Conservation (phyloP, 768 basidiomycete species). For the Trametes villosa region DNA sequence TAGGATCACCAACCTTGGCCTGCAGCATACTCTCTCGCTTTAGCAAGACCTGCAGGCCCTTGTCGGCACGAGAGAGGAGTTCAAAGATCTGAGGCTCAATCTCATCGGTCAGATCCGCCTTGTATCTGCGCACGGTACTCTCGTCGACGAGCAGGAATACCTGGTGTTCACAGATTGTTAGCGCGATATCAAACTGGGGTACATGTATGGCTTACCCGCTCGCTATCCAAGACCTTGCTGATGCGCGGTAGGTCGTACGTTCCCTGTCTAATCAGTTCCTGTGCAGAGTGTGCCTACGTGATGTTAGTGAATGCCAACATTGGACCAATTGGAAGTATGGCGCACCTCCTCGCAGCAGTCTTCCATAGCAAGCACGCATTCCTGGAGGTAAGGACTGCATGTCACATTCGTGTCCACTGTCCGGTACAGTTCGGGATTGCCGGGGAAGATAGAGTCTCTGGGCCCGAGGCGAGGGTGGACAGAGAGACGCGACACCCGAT, state of each 20-base stretch:
- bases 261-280: conserved; percentile 68
- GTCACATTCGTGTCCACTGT: conserved; percentile 60
- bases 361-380: conserved; percentile 79
- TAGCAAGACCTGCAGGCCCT: conserved; percentile 61
- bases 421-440: conserved; percentile 67
- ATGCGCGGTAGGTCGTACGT: conserved; percentile 76
- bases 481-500: conserved; percentile 51
- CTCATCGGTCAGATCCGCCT: conserved; percentile 75
- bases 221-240: conserved; percentile 65
- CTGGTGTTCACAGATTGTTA: conserved; percentile 42
- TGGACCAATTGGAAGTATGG: no score
- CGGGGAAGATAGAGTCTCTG: conserved; percentile 72
- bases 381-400: conserved; percentile 72
- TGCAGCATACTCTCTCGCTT: conserved; percentile 67
- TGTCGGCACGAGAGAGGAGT: conserved; percentile 71
- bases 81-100: conserved; percentile 82
- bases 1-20: conserved; percentile 53
- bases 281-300: conserved; percentile 65
- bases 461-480: conserved; percentile 44
- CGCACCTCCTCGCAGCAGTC: conserved; percentile 79
- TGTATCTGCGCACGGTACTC: conserved; percentile 71
- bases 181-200: not conserved
- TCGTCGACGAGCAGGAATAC: conserved; percentile 78
- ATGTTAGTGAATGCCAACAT: not conserved
- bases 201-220: conserved; percentile 54